phyloP scores from a whole-genome alignment of 1,284 basidiomycete species.

The Boletus smithii region DNA sequence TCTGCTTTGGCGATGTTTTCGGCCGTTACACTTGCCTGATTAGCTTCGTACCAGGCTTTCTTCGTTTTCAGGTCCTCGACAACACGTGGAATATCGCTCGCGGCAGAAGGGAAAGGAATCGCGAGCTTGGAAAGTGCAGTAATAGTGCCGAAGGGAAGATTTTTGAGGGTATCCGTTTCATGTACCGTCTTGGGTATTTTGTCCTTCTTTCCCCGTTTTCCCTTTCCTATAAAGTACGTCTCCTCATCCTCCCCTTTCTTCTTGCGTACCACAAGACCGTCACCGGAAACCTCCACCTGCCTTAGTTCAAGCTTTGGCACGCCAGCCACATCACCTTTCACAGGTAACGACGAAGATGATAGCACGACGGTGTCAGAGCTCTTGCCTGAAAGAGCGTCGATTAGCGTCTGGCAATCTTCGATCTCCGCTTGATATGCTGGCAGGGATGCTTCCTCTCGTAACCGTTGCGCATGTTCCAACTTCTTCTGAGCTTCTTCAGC shows the following conservation, averaged over 20 bases:
- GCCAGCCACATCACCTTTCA: constrained; percentile 53
- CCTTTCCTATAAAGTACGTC: constrained; percentile 76
- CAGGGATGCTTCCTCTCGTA: constrained; percentile 87
- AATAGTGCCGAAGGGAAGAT: constrained; percentile 80
- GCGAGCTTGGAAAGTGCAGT: constrained; percentile 85
- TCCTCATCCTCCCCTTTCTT: constrained; percentile 89
- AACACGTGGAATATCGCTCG: constrained; percentile 78
- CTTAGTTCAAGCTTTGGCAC: constrained; percentile 85
- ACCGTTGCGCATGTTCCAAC: constrained; percentile 73
- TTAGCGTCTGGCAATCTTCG: constrained; percentile 94
- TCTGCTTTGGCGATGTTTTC: constrained; percentile 79
- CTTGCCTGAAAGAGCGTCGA: constrained; percentile 86
- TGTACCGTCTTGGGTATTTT: constrained; percentile 40
- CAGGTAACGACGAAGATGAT: constrained; percentile 41
- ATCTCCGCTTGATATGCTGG: constrained; percentile 94
- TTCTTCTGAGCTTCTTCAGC: constrained; percentile 83
- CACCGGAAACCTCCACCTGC: constrained; percentile 72
- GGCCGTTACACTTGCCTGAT: constrained; percentile 63
- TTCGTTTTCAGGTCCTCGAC: constrained; percentile 92
- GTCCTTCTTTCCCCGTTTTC: constrained; percentile 73
- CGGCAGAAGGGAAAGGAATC: constrained; percentile 84
- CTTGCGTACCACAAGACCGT: constrained; percentile 81
- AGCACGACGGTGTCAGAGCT: constrained; percentile 53
- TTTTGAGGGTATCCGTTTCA: constrained; percentile 38
- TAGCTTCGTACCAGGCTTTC: constrained; percentile 89